Evolutionary conservation across 805 yeast genomes (phyloP).

Genomic region (Nakazawaea ishiwadae): DNA sequence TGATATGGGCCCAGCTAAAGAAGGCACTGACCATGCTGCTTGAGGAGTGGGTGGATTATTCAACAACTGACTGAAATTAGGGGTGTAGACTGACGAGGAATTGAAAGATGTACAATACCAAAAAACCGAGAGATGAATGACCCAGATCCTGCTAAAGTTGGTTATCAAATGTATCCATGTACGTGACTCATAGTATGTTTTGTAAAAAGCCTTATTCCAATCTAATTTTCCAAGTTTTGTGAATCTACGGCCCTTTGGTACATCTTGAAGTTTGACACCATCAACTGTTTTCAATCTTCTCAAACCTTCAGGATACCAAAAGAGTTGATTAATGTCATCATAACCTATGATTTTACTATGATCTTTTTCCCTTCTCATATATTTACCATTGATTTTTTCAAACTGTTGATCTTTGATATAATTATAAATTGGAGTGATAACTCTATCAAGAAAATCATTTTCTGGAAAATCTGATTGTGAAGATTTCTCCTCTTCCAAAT

Average conservation of each 20-base stretch:
- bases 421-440: conserved; percentile 46
- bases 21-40: conserved; percentile 36
- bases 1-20: conserved; percentile 43
- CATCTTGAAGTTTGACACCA: conserved; percentile 25
- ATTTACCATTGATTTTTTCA: conserved; percentile 41
- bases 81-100: conserved; percentile 45
- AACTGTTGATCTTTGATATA: conserved; percentile 68
- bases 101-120: conserved; percentile 51
- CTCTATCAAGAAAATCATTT: conserved; percentile 29
- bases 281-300: conserved; percentile 28
- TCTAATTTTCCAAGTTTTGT: conserved; percentile 25
- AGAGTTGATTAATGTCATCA: conserved; percentile 49
- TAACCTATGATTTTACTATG: conserved; percentile 57
- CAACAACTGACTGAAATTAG: conserved; percentile 31
- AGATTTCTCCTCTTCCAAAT: conserved; percentile 32
- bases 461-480: conserved; percentile 12
- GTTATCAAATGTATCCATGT: conserved; percentile 47
- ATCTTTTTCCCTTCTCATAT: conserved; percentile 63
- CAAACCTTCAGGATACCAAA: conserved; percentile 41
- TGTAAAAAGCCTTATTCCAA: conserved; percentile 38
- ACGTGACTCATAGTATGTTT: conserved; percentile 43
- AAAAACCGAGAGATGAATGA: conserved; percentile 43
- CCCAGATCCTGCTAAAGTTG: conserved; percentile 50
- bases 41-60: conserved; percentile 43
- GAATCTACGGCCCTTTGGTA: conserved; percentile 29